Evolutionary conservation across 345 rosid species (phyloP), one percentile per base, ranked within the genome.

Genomic region (Abelmoschus esculentus): DNA sequence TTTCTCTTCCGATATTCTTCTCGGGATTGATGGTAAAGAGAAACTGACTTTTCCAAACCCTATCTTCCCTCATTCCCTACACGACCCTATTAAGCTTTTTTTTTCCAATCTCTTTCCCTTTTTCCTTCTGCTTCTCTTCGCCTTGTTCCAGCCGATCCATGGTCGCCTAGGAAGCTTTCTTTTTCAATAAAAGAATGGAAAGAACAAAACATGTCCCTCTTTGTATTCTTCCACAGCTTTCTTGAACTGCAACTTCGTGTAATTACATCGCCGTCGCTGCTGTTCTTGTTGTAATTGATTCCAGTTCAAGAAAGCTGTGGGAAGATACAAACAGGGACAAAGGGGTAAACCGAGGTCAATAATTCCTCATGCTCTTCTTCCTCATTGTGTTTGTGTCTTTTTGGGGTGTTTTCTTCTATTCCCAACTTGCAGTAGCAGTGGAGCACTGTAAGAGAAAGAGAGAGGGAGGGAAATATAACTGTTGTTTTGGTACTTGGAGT

Each of bases 281-380:
- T 22, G 26, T 22, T 22, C 26, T 22, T 22, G 1, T 5, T 44
- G 46, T 18, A 22, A 22, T 22, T 60, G 74, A 22, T 12, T 77
- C 85, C 82, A 81, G 96, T 92, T 90, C 96, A 89, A 92, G 84
- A 84, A 85, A 89, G 96, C 96, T 93, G 98, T 93, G 97, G 97
- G 95, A 88, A 85, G 93, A 88, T 83, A 92, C 87, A 15, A 38
- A 76, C 66, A 80, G 86, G 80, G 78, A 78, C 96, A 86, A 75
- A 10, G 40, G 40, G 40, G 32, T 29, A 2, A 1, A 6, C 8
- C 8, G 26, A 19, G 59, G 59, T 19, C 59, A 55, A 52, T 10
- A 60, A 32, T 7, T 15, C 34, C 22, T 6, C 65, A 7, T 60
- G 12, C 13, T 15, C n/a, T 2, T 60, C 36, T 60, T 5, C 65